These are phyloP conservation scores for Russula ochroleuca DNA, from an alignment of 768 basidiomycete genomes.

Conservation along the genomic window DNA sequence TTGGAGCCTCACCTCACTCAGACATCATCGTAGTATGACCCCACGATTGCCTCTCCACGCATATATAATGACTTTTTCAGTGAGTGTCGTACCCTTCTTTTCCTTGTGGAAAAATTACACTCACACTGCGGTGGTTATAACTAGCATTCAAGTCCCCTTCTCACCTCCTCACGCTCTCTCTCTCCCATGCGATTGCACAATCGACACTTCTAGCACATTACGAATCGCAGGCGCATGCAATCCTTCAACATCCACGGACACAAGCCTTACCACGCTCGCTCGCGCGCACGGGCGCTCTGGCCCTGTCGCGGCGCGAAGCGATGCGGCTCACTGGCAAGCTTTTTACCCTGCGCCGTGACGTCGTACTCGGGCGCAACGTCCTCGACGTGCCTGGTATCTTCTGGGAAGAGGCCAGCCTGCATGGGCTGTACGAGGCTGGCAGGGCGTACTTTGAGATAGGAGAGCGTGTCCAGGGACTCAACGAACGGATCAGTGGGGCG, in stretches of 20 bases:
- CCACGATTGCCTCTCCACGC: slow-evolving; percentile 76
- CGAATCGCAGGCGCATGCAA: slow-evolving; percentile 70
- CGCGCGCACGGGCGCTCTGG: slow-evolving; percentile 69
- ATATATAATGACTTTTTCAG: slow-evolving; percentile 98
- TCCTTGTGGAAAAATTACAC: slow-evolving; percentile 5
- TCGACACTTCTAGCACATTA: slow-evolving; percentile 88
- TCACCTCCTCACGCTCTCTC: slow-evolving; percentile 86
- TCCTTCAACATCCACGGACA: slow-evolving; percentile 72
- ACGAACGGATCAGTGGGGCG: slow-evolving; percentile 82
- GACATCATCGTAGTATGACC: slow-evolving; percentile 58
- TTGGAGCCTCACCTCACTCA: neutral
- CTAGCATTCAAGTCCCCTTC: slow-evolving; percentile 88
- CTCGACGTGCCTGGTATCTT: slow-evolving; percentile 92
- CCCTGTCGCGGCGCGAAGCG: slow-evolving; percentile 74
- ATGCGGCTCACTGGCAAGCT: slow-evolving; percentile 70
- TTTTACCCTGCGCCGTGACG: slow-evolving; percentile 63
- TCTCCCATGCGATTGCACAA: slow-evolving; percentile 91
- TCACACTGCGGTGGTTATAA: slow-evolving; percentile 31
- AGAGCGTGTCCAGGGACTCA: slow-evolving; percentile 74
- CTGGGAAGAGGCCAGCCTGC: slow-evolving; percentile 90
- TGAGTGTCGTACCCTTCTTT: slow-evolving; percentile 38
- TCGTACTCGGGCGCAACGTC: slow-evolving; percentile 89
- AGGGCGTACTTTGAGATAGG: slow-evolving; percentile 94
- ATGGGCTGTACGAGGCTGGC: slow-evolving; percentile 86
- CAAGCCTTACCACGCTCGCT: slow-evolving; percentile 81